Conservation (phyloP, 164 flowering plant genomes). For the Piper longum region DNA sequence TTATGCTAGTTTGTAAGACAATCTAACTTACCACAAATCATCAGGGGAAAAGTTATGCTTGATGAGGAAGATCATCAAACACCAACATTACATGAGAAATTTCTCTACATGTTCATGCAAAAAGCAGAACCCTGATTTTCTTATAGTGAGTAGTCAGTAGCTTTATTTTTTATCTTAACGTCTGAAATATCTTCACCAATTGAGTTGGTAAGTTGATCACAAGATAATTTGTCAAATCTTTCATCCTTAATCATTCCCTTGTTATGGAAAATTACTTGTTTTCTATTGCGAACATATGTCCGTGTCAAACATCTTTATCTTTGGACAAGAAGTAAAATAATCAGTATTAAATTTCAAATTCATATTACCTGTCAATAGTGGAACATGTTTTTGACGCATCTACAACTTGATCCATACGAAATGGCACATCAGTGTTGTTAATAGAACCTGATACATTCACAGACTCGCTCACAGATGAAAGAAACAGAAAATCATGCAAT, state of each 20-base stretch:
- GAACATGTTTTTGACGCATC: slow-evolving; percentile 7
- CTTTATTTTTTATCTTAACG: too few species aligned
- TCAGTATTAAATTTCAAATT: too few species aligned
- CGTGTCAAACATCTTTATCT: neutral
- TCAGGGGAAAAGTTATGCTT: too few species aligned
- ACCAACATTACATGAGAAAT: too few species aligned
- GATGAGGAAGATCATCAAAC: too few species aligned
- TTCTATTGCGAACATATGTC: neutral
- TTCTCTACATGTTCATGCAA: too few species aligned
- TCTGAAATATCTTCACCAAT: neutral
- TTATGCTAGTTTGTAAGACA: too few species aligned
- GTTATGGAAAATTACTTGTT: neutral
- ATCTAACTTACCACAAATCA: too few species aligned
- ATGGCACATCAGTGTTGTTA: slow-evolving; percentile 11
- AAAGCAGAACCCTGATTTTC: neutral
- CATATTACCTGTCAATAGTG: slow-evolving; percentile 14
- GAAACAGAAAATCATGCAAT: neutral
- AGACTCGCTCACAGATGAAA: neutral
- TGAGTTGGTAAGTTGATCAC: neutral
- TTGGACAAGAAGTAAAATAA: neutral
- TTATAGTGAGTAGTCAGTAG: neutral
- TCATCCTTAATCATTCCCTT: neutral
- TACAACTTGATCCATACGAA: slow-evolving; percentile 8
- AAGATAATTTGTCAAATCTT: neutral
- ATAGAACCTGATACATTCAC: slow-evolving; percentile 16